A percentile compares a stretch with the other conserved stretches of the same genome.
These are phyloP conservation scores for Polytrichum commune DNA, from an alignment of 225 moss, liverwort and hornwort species.

Conservation along the genomic window DNA sequence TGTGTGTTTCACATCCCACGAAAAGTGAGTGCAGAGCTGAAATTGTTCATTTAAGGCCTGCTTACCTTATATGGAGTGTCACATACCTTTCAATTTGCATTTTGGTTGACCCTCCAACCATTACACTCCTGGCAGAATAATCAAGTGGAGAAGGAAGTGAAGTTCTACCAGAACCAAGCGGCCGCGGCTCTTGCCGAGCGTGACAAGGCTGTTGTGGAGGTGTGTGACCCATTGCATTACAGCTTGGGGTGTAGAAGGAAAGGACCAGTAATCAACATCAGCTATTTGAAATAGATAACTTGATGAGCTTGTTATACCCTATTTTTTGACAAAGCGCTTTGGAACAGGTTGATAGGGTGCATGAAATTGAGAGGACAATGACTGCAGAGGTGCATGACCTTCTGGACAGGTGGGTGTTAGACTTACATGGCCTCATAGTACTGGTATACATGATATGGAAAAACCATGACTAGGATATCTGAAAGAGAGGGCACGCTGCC, in stretches of 20 bases:
- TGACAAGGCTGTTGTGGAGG: conserved; percentile 87
- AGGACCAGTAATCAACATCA: not conserved
- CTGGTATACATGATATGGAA: too few relatives aligned
- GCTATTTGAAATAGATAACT: too few relatives aligned
- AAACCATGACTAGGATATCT: too few relatives aligned
- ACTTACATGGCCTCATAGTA: too few relatives aligned
- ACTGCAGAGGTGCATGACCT: conserved; percentile 50
- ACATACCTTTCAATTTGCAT: not conserved
- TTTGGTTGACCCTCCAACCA: conserved; percentile 7
- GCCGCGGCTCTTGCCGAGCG: conserved; percentile 74
- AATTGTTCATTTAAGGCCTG: too few relatives aligned
- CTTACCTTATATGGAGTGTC: not conserved
- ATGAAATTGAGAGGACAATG: conserved; percentile 54
- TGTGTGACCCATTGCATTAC: conserved; percentile 16
- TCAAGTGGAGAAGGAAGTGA: conserved; percentile 89
- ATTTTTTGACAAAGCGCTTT: conserved; percentile 26
- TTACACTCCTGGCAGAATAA: conserved; percentile 48
- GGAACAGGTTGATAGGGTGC: conserved; percentile 71
- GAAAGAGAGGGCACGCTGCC: too few relatives aligned
- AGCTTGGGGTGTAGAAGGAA: not conserved
- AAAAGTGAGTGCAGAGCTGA: too few relatives aligned
- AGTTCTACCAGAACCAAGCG: conserved; percentile 88
- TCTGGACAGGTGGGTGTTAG: conserved; percentile 38
- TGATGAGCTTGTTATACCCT: conserved; percentile 14
- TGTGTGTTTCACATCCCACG: too few relatives aligned